phyloP scores from a whole-genome alignment of 441 rosid species.

The Mallotus japonicus region DNA sequence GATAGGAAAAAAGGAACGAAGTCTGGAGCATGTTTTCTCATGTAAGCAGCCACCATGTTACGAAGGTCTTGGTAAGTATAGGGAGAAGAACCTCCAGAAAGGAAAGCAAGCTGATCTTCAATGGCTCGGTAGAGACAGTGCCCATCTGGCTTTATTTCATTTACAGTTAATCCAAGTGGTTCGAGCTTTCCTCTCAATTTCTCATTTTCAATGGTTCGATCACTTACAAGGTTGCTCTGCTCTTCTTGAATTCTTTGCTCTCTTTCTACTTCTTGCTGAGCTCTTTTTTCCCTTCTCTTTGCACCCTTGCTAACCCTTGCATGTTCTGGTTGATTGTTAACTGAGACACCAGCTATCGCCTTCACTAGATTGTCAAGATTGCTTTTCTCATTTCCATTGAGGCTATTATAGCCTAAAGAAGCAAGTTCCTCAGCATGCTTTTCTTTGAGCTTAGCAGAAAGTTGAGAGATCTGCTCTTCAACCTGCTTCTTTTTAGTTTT shows the following conservation, averaged over 20 bases:
- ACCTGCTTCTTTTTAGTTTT: conserved; percentile 95
- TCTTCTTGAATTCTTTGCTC: conserved; percentile 88
- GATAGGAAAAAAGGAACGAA: conserved; percentile 72
- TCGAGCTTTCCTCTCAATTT: conserved; percentile 69
- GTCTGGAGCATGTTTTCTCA: conserved; percentile 59
- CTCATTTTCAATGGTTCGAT: conserved; percentile 51
- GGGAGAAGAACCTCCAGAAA: conserved; percentile 64
- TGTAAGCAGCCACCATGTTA: conserved; percentile 75
- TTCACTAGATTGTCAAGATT: conserved; percentile 70
- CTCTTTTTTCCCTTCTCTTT: conserved; percentile 78
- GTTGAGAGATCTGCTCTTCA: conserved; percentile 75
- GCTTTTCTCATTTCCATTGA: conserved; percentile 50
- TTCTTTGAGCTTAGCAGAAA: conserved; percentile 68
- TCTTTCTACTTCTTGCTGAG: conserved; percentile 85
- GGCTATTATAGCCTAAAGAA: conserved; percentile 56
- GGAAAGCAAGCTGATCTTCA: conserved; percentile 62
- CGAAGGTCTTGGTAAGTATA: conserved; percentile 62
- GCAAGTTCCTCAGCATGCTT: conserved; percentile 79
- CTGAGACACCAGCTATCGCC: conserved; percentile 85
- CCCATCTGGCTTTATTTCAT: conserved; percentile 85
- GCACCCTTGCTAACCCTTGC: conserved; percentile 70
- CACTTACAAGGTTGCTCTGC: conserved; percentile 68
- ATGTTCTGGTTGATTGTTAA: conserved; percentile 50
- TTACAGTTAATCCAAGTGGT: conserved; percentile 60
- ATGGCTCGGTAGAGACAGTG: conserved; percentile 93